Base-by-base conservation (phyloP, 805 yeast species). In the Candida peoriensis region DNA sequence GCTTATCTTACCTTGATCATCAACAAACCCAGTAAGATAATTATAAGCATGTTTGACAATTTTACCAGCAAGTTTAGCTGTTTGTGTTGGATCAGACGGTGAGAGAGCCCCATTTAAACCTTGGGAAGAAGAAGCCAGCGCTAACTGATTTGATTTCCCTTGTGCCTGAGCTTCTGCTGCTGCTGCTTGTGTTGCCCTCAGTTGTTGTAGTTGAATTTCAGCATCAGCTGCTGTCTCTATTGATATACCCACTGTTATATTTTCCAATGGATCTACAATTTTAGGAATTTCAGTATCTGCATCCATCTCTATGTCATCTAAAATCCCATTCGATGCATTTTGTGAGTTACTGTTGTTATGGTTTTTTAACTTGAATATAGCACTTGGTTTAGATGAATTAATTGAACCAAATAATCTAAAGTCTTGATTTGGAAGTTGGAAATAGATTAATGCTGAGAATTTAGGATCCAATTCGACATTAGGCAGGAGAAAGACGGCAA, bases 21-120 rank as follows among this genome's bases (percentile, higher is more conserved):
- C 95, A 7, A 87, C 72, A 55, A 89, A 90, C n/a, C 97, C 85
- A 2, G 94, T 78, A 32, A 90, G 60, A 55, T 74, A 93, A 54
- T 93, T 89, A 61, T 90, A 93, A 2, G 97, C 97, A 58, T 93
- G 87, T 24, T 79, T 79, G 15, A 93, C 94, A 38, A 93, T 87
- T 54, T 84, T 85, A 42, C 83, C 85, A 2, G 97, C 96, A 38
- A 90, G 58, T 0, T 63, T 61, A 2, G 87, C 82, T 2, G 78
- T 69, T 17, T 64, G 57, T 8, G 55, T 46, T 2, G 77, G 68
- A 19, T 66, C 34, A 4, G 34, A 11, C 4, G 5, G 54, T n/a
- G n/a, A n/a, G n/a, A n/a, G n/a, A 5, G 58, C 41, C 38, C 44
- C 62, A 49, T 48, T 55, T 34, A 48, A 51, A 52, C 31, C 60